Base-by-base conservation (phyloP, 495 filamentous ascomycete species). In the Aspergillus taichungensis region DNA sequence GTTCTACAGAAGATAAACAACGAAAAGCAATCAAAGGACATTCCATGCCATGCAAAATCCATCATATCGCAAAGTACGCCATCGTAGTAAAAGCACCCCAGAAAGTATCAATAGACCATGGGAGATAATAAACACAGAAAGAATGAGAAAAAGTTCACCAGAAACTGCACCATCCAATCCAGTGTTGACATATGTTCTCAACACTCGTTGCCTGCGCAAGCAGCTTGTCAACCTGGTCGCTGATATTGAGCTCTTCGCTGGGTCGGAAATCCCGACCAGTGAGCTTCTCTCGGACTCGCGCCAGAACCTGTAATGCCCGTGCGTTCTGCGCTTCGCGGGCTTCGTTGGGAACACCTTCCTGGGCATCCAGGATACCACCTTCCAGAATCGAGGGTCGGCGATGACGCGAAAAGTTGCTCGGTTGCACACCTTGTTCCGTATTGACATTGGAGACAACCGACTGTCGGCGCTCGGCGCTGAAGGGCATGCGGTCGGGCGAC, bases 161-260 rank as follows among this genome's bases (percentile, higher is more conserved):
- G 74, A 91, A 94, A 66, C 85, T 89, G 64, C 88, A 94, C 88
- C 88, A 94, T 43, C 91, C 92, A 47, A 97, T 96, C 64, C 96
- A 99, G 69, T 97, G 92, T 69, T 96, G 92, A 59, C 94, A 97
- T 46, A 99, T 74, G 67, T 97, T 97, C 73, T 97, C 94, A 37
- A 96, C 72, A 54, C 87, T 96, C 6, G 92, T 97, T 13, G 94
- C 94, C 67, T 99, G 91, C 30, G 82, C 82, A 48, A 97, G 84
- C 55, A 97, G 66, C 64, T 90, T 91, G 59, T 95, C 89, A 3
- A 99, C 94, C 63, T 97, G 94, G 32, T 82, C 77, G 12, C 84
- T 82, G n/a, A 94, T 80, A 41, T 77, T 81, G 45, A 99, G 73
- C 65, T 96, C 92, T 49, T 90, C 87, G 32, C 52, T 60, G 6